phyloP scores from a whole-genome alignment of 495 filamentous ascomycete species.

The Penicillium verhagenii region DNA sequence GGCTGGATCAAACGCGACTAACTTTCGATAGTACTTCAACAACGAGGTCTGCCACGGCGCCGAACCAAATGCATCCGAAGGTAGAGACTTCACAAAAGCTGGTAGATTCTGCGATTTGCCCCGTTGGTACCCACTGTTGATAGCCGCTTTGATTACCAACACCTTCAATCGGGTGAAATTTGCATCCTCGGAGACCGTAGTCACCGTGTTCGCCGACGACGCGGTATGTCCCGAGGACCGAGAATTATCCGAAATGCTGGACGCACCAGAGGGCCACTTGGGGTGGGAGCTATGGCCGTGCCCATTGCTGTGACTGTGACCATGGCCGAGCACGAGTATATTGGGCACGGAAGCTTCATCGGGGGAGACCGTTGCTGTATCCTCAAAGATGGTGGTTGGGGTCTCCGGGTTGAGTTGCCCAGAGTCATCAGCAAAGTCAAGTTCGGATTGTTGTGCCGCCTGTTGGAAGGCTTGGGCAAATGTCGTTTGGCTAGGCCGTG shows the following conservation, averaged over 20 bases:
- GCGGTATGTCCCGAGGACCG: constrained; percentile 65
- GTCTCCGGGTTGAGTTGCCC: constrained; percentile 68
- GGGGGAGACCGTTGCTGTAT: constrained; percentile 71
- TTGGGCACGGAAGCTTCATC: constrained; percentile 76
- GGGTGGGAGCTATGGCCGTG: constrained; percentile 28
- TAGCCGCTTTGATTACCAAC: constrained; percentile 76
- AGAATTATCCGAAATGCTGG: constrained; percentile 67
- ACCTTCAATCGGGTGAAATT: constrained; percentile 72
- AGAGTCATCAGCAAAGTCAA: constrained; percentile 32
- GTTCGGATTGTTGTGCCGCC: constrained; percentile 36
- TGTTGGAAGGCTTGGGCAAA: constrained; percentile 58
- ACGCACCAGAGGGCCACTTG: constrained; percentile 74
- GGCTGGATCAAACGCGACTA: constrained; percentile 66
- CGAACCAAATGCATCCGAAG: constrained; percentile 73
- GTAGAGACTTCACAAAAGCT: constrained; percentile 71
- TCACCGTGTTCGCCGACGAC: constrained; percentile 72
- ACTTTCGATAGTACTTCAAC: constrained; percentile 72
- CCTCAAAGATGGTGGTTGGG: constrained; percentile 90
- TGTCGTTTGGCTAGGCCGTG: constrained; percentile 72
- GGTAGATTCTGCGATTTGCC: constrained; percentile 51
- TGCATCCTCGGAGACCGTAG: constrained; percentile 63
- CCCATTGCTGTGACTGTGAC: constrained; percentile 28
- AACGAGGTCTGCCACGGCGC: constrained; percentile 65
- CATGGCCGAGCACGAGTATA: constrained; percentile 78
- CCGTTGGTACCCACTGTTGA: constrained; percentile 69